Evolutionary conservation across 140 eudicot species (phyloP), one percentile per base, ranked within the genome.

Genomic region (Erigeron philadelphicus): DNA sequence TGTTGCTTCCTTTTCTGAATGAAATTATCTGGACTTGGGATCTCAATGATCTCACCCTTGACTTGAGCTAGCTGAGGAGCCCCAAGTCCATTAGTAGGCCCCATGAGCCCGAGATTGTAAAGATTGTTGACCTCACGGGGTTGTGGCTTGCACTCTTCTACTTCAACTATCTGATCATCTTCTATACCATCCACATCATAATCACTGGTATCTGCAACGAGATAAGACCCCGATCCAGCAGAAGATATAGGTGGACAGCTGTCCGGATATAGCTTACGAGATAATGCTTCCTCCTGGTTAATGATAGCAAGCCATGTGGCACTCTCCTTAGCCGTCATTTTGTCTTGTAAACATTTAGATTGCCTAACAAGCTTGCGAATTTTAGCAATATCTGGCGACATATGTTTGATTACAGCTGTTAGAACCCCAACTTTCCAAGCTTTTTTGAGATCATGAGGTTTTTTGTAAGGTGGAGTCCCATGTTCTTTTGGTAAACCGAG

Each of bases 311-410:
- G 84, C 90, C 90, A 84, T 2, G 87, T 84, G 19, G 87, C 84
- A 31, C 90, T 84, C 73, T 84, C 90, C 75, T 84, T 84, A 21
- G 90, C 90, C 0, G 90, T 84, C 90, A 84, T 84, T 72, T 84
- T 84, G 65, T 84, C 90, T 58, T 84, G 90, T 72, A 84, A 84
- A 72, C 90, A 81, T 60, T 84, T 84, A 7, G 90, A 84, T 38
- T 84, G 90, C 49, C 90, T 62, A 23, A 84, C 90, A 70, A 84
- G 90, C 73, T 84, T 84, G 55, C 86, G 86, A 21, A 84, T 84
- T 60, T 84, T 84, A 0, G 82, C 84, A 7, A 84, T 84, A 66
- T 84, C 87, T 0, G 90, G 90, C 15, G 82, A 81, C 87, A 84
- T 84, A 35, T 84, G 90, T 23, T 84, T 84, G 42, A 84, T 84